phyloP scores from a whole-genome alignment of 768 basidiomycete genomes.

The Cubamyces sp. region DNA sequence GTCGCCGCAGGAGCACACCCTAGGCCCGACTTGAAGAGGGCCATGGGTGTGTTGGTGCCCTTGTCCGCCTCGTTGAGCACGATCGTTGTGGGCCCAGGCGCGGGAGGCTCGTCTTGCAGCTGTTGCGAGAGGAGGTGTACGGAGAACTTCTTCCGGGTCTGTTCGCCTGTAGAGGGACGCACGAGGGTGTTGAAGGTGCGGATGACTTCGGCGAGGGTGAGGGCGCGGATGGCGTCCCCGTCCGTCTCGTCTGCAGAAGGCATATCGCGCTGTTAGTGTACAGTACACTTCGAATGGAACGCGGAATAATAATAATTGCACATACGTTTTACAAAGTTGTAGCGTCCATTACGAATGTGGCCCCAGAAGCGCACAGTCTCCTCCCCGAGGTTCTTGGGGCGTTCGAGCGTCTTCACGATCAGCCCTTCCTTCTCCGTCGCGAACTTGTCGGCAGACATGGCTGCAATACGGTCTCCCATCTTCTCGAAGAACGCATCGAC shows the following conservation, averaged over 20 bases:
- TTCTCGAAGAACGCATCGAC: conserved; percentile 30
- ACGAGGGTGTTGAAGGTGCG: conserved; percentile 27
- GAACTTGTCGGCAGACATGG: conserved; percentile 21
- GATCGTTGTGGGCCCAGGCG: neutral
- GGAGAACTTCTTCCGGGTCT: conserved; percentile 32
- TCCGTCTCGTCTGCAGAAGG: conserved; percentile 26
- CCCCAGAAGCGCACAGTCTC: conserved; percentile 32
- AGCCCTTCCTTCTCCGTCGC: conserved; percentile 29
- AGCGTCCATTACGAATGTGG: conserved; percentile 28
- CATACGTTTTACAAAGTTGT: conserved; percentile 33
- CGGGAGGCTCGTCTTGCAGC: conserved; percentile 8
- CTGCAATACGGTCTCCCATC: conserved; percentile 23
- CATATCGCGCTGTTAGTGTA: neutral
- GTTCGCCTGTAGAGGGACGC: conserved; percentile 18
- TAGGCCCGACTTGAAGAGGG: conserved; percentile 28
- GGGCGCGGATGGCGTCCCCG: conserved; percentile 20
- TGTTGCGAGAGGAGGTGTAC: conserved; percentile 31
- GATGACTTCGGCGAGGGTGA: conserved; percentile 25
- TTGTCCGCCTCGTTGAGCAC: conserved; percentile 12
- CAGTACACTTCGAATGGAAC: neutral
- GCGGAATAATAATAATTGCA: neutral
- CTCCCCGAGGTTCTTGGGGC: conserved; percentile 31
- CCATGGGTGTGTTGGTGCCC: neutral
- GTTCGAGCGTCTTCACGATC: conserved; percentile 30
- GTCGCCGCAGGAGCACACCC: conserved; percentile 28